A percentile compares a stretch with the other conserved stretches of the same genome.
phyloP scores from a whole-genome alignment of 225 moss, liverwort and hornwort genomes.

The Physcomitrellopsis africana region DNA sequence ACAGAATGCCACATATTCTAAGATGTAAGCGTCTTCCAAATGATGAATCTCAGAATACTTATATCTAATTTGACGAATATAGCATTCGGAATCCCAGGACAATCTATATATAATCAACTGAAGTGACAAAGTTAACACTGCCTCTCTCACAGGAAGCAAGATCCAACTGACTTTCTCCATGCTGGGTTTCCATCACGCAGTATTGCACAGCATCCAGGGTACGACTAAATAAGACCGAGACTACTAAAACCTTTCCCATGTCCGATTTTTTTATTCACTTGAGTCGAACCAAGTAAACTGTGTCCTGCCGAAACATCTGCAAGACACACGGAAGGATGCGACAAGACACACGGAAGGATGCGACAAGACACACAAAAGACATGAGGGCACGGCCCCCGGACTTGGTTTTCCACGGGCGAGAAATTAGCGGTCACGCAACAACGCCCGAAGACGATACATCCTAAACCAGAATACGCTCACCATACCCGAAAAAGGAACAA shows the following conservation, averaged over 20 bases:
- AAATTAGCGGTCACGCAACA: not conserved
- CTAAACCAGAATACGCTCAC: not conserved
- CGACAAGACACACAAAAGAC: not conserved
- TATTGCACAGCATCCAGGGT: too few relatives aligned
- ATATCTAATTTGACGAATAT: not conserved
- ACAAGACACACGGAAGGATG: not conserved
- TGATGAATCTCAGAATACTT: not conserved
- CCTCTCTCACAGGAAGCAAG: not conserved
- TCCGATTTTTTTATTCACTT: slow-evolving; percentile 8
- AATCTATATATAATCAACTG: not conserved
- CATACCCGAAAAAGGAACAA: slow-evolving; percentile 1
- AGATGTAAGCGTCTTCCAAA: not conserved
- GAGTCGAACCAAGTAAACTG: not conserved
- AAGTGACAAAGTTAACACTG: not conserved
- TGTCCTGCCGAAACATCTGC: not conserved
- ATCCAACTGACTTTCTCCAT: too few relatives aligned
- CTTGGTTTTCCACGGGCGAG: not conserved
- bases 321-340: not conserved
- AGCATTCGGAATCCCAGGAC: not conserved
- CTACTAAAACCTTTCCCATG: not conserved
- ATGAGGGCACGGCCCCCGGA: not conserved
- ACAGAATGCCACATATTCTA: not conserved
- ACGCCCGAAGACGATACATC: not conserved
- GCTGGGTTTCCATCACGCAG: too few relatives aligned
- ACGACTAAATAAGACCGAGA: too few relatives aligned